Evolutionary conservation across 176 grass and related monocot species (phyloP), one percentile per base, ranked within the genome.

Genomic region (Aechmea fasciata): DNA sequence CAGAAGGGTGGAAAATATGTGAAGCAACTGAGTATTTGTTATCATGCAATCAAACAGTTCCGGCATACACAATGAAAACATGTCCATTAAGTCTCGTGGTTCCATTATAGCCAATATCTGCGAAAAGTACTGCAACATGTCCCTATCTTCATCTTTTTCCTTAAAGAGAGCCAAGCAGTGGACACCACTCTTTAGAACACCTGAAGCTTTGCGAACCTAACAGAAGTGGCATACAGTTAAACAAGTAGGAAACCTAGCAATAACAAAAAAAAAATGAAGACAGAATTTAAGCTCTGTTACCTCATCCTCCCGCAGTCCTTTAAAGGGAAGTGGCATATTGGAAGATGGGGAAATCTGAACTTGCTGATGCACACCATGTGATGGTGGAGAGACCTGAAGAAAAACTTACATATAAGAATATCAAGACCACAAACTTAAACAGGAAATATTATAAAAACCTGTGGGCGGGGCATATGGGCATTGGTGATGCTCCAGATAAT

Each of bases 401-500:
- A 22, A 15, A 61, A 9, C 15, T 61, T 18, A 61, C 25, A 10
- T 19, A 61, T 10, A 61, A 19, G 2, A 61, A 18, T 10, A 61
- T 61, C 55, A 15, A 61, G n/a, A 61, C 66, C 54, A 29, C 73
- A 11, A 11, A 41, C 52, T 67, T 83, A 19, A n/a, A 49, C 12
- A 51, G 14, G 12, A 48, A 47, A 67, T 67, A 57, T 70, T 26
- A 68, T 70, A 14, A 25, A 54, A 76, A 99, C 94, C 94, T 99
- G 90, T 26, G 82, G 75, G 10, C 94, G 94, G 78, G 87, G 80
- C 85, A 84, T 85, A 71, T 99, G 89, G 79, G 84, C 84, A 88
- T 99, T 83, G 48, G 87, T 99, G 71, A 99, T 99, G 78, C 94
- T 99, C 94, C 94, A 99, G 67, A 99, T 92, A 79, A 99, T 93